Base-by-base conservation (phyloP, 2,329 filamentous ascomycete genomes). In the Metarhizium rileyi region DNA sequence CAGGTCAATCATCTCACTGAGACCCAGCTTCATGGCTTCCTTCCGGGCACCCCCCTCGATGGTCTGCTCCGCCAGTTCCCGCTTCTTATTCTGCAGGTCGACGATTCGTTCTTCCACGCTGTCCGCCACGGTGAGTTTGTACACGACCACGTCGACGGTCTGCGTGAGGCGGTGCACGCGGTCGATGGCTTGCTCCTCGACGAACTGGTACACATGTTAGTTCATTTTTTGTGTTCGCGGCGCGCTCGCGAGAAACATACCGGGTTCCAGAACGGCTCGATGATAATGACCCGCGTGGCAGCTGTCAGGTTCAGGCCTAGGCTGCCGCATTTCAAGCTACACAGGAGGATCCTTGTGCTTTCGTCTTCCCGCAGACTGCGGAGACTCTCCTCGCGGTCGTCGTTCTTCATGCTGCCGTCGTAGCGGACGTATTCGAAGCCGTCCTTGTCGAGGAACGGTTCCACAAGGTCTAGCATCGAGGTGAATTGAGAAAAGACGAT, bases 401-500 rank as follows among this genome's bases (percentile, higher is more conserved):
- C 91, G 63, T 96, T 96, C 63, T 83, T 81, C 93, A 98, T 98
- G 59, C 83, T 81, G 50, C 93, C 93, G 63, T 98, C 93, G 67
- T 98, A 98, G 49, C 93, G 86, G 16, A 87, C 87, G 63, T 86
- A 95, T 53, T 77, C 78, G 66, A 95, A 84, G 14, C 82, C 80
- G 14, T 85, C 82, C 45, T 81, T 77, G 43, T 77, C 76, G 52
- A 98, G 75, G 68, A 97, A 96, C 2, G 93, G 93, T 64, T 97
- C 90, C 54, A 98, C 83, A 26, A 97, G 82, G 70, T 97, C 87
- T 43, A 98, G 81, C 93, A 98, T 98, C 0, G 89, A 93, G 0
- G 93, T 98, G 69, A 98, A 98, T 61, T 97, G 89, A 1, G 90
- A 95, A 69, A 98, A 98, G 55, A 98, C 90, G 60, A 98, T 98